Conservation (phyloP, 805 yeast species). For the Ogataea wickerhamii region DNA sequence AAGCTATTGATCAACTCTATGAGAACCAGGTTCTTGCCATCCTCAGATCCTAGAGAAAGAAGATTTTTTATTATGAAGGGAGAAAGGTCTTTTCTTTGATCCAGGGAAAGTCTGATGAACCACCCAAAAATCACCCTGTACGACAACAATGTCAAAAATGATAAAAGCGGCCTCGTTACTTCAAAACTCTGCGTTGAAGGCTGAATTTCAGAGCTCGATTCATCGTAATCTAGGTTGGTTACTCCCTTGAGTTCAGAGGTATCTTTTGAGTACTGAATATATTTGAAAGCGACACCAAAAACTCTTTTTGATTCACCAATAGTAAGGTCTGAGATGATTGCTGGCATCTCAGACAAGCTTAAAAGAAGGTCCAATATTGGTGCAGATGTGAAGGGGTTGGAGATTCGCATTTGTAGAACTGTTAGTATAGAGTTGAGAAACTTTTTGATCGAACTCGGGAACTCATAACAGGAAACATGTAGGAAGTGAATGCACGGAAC, state of each 20-base stretch:
- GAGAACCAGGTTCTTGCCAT: slow-evolving; percentile 53
- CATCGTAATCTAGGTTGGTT: slow-evolving; percentile 38
- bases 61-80: slow-evolving; percentile 62
- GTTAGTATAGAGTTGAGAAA: slow-evolving; percentile 64
- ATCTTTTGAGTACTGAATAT: slow-evolving; percentile 68
- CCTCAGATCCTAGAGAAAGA: slow-evolving; percentile 29
- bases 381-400: slow-evolving; percentile 63
- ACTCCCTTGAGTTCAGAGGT: slow-evolving; percentile 17
- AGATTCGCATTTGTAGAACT: slow-evolving; percentile 70
- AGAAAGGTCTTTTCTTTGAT: slow-evolving; percentile 56
- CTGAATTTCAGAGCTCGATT: slow-evolving; percentile 47
- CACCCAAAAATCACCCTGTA: slow-evolving; percentile 66
- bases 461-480: slow-evolving; percentile 75
- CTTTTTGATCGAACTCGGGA: slow-evolving; percentile 69
- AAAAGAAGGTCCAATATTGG: slow-evolving; percentile 74
- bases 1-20: slow-evolving; percentile 67
- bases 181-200: slow-evolving; percentile 49
- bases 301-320: slow-evolving; percentile 74
- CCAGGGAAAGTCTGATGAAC: slow-evolving; percentile 61
- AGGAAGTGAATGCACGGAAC: slow-evolving; percentile 74
- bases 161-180: slow-evolving; percentile 49
- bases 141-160: slow-evolving; percentile 60
- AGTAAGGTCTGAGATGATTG: slow-evolving; percentile 66
- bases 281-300: slow-evolving; percentile 79
- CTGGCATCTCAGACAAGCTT: slow-evolving; percentile 62